These are phyloP conservation scores for Microbotryum silenes-acaulis DNA, from an alignment of 1,284 basidiomycete genomes.

Conservation along the genomic window DNA sequence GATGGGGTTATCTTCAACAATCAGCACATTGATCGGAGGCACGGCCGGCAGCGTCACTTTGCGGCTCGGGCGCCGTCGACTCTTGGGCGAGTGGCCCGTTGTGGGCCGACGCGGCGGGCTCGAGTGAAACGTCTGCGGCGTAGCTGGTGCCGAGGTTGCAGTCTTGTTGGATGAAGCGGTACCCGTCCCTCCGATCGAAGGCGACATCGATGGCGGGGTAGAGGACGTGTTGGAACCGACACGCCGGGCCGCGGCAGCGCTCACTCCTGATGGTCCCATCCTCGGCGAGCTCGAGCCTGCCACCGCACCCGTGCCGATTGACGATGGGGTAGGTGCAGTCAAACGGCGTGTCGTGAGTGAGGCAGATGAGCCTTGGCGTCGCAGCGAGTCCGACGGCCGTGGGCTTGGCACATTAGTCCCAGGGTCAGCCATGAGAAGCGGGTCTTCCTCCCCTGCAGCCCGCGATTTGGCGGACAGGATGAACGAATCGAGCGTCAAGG, in stretches of 20 bases:
- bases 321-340: neutral
- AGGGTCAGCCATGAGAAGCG: neutral
- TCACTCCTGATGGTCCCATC: constrained; percentile 7
- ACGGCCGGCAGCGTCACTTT: constrained; percentile 47
- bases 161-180: neutral
- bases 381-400: neutral
- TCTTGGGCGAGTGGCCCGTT: constrained; percentile 1
- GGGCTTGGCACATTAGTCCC: too few relatives aligned
- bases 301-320: neutral
- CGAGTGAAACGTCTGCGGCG: neutral
- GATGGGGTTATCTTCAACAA: constrained; percentile 98
- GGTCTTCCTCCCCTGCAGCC: constrained; percentile 4
- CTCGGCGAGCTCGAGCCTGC: neutral
- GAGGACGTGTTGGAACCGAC: neutral
- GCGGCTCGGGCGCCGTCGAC: constrained; percentile 11
- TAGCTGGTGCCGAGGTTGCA: constrained; percentile 1
- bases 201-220: neutral
- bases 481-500: constrained; percentile 30
- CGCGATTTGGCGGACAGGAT: constrained; percentile 27
- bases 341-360: neutral
- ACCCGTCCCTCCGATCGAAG: neutral
- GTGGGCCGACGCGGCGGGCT: constrained; percentile 1
- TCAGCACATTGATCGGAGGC: constrained; percentile 89
- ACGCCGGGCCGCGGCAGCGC: constrained; percentile 1
- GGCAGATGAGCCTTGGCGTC: neutral